Evolutionary conservation across 257 asterid genomes (phyloP), one percentile per base, ranked within the genome.

Genomic region (Ajuga chamaepitys): DNA sequence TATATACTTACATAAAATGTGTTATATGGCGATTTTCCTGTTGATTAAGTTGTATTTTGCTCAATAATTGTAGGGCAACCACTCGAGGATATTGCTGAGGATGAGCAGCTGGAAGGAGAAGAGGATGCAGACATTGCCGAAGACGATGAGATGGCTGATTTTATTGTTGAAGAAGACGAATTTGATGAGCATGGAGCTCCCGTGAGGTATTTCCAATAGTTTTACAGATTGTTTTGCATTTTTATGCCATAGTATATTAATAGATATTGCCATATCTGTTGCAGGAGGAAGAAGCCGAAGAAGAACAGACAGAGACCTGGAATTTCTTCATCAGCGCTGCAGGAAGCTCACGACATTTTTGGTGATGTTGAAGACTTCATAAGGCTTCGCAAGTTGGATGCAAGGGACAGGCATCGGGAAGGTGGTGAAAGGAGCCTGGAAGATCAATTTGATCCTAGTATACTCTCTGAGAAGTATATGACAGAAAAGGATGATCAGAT

Each of bases 131-230:
- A 80, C 57, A 76, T 82, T 25, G 95, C 81, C 9, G 97, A 89
- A 16, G 96, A 93, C 54, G 97, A 93, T 75, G 99, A 93, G 35
- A 89, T 93, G 98, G 96, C 93, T 8, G 97, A 89, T 78, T 89
- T 93, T 68, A 93, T 93, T 75, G 99, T 93, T 53, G 89, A 83
- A 21, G 99, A 93, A 72, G 96, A 93, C 51, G 93, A 85, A 62
- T 82, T 85, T 58, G 96, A 89, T 68, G 96, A 82, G 70, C 80
- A 86, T 70, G 97, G 99, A 52, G 91, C 84, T 75, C 91, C 87
- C 26, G 76, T 83, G 65, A 83, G 95, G 99, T 89, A 77, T 48
- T 40, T 18, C 38, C 14, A 32, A 17, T 59, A 34, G 38, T 25
- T 53, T 12, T 62, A n/a, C n/a, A n/a, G n/a, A 17, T 26, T 42